These are phyloP conservation scores for Naegleria gruberi DNA, from an alignment of 208 protist species.

Conservation along the genomic window DNA sequence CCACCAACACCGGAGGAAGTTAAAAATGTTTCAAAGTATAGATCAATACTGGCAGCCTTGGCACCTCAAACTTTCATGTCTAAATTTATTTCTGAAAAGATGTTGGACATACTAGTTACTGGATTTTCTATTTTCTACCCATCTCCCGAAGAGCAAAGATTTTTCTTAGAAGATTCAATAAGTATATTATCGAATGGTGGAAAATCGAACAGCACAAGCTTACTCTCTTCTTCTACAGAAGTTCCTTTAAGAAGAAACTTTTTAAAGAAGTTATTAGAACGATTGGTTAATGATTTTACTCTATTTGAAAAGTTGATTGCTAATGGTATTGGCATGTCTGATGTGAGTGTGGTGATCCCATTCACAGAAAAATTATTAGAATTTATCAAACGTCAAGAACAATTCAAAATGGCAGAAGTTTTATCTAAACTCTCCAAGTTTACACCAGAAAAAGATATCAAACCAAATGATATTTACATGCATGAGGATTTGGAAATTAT, in stretches of 20 bases:
- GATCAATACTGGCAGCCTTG: too few species aligned
- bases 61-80: too few species aligned
- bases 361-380: not conserved
- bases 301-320: not conserved
- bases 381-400: not conserved
- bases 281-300: not conserved
- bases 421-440: not conserved
- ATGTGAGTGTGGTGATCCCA: not conserved
- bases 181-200: too few species aligned
- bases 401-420: not conserved
- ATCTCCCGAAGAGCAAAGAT: not conserved
- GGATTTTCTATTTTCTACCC: conserved; percentile 8
- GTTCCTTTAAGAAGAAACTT: not conserved
- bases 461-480: too few species aligned
- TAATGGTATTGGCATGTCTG: not conserved
- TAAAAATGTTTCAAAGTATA: too few species aligned
- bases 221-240: too few species aligned
- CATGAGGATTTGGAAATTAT: not conserved
- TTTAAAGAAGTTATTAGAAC: not conserved
- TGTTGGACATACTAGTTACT: not conserved
- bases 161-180: not conserved
- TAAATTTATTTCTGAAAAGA: not conserved
- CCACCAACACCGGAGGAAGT: too few species aligned
- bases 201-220: too few species aligned
- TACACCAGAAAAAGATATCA: not conserved